phyloP scores from a whole-genome alignment of 2,329 filamentous ascomycete genomes.

The Colletotrichum chlorophyti region DNA sequence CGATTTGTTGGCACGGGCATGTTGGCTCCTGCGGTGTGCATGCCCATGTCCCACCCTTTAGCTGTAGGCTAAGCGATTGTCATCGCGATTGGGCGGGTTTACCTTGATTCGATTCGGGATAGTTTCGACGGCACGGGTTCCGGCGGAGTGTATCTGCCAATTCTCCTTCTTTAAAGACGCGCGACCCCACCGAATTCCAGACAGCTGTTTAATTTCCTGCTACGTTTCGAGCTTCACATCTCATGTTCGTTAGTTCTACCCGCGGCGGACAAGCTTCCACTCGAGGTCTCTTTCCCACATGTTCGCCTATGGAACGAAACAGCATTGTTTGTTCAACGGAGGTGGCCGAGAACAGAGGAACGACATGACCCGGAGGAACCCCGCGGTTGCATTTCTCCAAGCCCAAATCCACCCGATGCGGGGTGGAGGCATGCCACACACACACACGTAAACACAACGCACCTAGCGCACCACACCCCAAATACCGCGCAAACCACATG shows the following conservation, averaged over 20 bases:
- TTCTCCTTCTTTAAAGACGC: background rate
- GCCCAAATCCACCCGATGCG: background rate
- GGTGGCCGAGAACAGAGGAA: background rate
- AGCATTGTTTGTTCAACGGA: background rate
- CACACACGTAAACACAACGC: background rate
- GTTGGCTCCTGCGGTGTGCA: slow-evolving; percentile 5
- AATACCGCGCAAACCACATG: slow-evolving; percentile 16
- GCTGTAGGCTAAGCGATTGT: slow-evolving; percentile 2
- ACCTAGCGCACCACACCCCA: background rate
- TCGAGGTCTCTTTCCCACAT: background rate
- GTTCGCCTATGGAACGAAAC: background rate
- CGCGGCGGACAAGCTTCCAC: background rate
- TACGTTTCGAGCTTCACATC: slow-evolving; percentile 1
- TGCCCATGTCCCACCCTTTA: slow-evolving; percentile 1
- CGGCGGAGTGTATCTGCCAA: background rate
- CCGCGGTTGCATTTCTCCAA: background rate
- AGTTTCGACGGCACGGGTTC: background rate
- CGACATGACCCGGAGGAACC: no score
- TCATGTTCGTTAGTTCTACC: background rate
- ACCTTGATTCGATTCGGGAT: background rate
- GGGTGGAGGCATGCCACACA: slow-evolving; percentile 2
- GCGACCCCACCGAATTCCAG: background rate
- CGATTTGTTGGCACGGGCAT: slow-evolving; percentile 8
- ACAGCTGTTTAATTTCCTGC: background rate
- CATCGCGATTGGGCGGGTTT: slow-evolving; percentile 10